Evolutionary conservation across 345 rosid genomes (phyloP), one percentile per base, ranked within the genome.

Genomic region (Passiflora organensis): DNA sequence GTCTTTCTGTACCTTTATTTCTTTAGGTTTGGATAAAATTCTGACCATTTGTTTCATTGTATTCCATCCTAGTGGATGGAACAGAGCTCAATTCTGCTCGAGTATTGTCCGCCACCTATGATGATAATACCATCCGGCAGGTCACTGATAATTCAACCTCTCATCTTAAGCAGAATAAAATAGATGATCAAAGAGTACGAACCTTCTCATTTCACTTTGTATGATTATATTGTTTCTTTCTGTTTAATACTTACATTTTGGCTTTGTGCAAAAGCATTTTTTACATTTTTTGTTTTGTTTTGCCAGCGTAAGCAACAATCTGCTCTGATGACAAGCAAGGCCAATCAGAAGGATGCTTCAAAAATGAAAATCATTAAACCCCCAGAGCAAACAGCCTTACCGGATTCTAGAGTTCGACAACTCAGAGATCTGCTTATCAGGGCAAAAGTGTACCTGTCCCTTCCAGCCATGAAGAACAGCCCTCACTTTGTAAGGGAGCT

Each of bases 361-460:
- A 59, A 54, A 53, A 23, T 63, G 53, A 75, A 55, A 68, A 36
- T 48, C 43, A 69, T 65, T 48, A 76, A 78, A 57, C 66, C 22
- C 63, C 49, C 72, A 18, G 82, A 71, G 41, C 74, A 70, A 38
- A 53, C 51, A 51, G 20, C 66, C 52, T 15, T 74, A 36, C 70
- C 75, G 8, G 97, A 86, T 89, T 77, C 86, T 64, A 80, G 71
- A 32, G 80, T 89, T 28, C 76, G 75, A 54, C 91, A 77, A 56
- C 84, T 93, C 55, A 89, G 86, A 77, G 99, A 89, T 74, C 97
- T 84, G 81, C 81, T 93, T 43, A 84, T 93, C 55, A 82, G 81
- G 73, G 96, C 97, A 37, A 93, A 69, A 76, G 85, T 93, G 9
- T 93, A 84, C 80, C 79, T 89, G 47, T 80, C 99, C 25, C 95